These are phyloP conservation scores for Cystobasidium pallidum DNA, from an alignment of 1,284 basidiomycete species.

Conservation along the genomic window DNA sequence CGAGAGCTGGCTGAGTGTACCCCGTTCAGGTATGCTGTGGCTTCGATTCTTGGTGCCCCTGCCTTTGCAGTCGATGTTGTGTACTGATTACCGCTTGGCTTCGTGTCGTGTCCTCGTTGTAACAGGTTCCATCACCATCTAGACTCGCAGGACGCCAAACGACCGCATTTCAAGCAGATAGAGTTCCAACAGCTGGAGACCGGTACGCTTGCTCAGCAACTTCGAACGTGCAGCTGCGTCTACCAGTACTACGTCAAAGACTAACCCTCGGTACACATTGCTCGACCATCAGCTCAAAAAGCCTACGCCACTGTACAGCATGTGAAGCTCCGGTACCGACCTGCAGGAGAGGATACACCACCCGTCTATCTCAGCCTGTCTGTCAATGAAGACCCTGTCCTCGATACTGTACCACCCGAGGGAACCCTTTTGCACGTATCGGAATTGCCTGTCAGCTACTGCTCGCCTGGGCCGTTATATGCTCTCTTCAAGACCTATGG, in stretches of 20 bases:
- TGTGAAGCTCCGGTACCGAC: not conserved
- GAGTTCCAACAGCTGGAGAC: slow-evolving; percentile 28
- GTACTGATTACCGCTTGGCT: no score
- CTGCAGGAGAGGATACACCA: not conserved
- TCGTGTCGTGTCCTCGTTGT: no score
- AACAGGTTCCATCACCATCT: slow-evolving; percentile 5
- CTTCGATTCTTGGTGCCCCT: no score
- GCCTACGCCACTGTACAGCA: slow-evolving; percentile 33
- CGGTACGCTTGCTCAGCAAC: not conserved
- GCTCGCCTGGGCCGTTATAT: slow-evolving; percentile 11
- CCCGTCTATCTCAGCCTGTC: not conserved
- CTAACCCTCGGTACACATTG: no score
- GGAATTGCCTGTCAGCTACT: slow-evolving; percentile 18
- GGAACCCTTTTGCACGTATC: slow-evolving; percentile 21
- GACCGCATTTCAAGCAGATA: slow-evolving; percentile 5
- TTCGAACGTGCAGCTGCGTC: no score
- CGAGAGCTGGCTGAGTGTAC: not conserved
- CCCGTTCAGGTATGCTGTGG: slow-evolving; percentile 5
- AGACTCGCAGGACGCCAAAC: not conserved
- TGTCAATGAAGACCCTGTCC: slow-evolving; percentile 12
- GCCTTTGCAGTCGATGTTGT: no score
- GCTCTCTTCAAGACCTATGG: slow-evolving; percentile 28
- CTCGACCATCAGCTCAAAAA: slow-evolving; percentile 26
- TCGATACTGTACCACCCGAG: slow-evolving; percentile 2
- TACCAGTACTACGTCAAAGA: no score